These are phyloP conservation scores for Chenopodium berlandieri DNA, from an alignment of 148 eudicot genomes.

Conservation along the genomic window DNA sequence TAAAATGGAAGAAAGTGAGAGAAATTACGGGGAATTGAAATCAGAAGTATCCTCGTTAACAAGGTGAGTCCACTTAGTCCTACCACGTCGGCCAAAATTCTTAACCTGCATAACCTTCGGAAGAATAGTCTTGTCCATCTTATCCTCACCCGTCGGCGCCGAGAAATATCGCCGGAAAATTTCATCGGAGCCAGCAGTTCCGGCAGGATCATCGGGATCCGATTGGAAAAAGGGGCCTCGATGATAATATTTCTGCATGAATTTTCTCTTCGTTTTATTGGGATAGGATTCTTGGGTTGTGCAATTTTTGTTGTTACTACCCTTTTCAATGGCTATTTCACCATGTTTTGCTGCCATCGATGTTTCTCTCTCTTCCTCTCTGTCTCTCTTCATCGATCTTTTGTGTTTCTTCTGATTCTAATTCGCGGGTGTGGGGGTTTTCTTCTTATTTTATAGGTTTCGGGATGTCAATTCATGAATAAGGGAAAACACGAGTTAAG, in stretches of 20 bases:
- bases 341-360: constrained; percentile 54
- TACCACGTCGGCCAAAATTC: constrained; percentile 80
- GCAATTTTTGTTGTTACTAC: neutral
- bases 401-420: too few species aligned
- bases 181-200: constrained; percentile 41
- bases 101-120: constrained; percentile 89
- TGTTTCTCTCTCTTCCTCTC: neutral
- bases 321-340: constrained; percentile 37
- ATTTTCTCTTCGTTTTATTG: constrained; percentile 64
- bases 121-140: constrained; percentile 65
- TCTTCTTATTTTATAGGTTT: too few species aligned
- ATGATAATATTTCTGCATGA: constrained; percentile 88
- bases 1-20: too few species aligned
- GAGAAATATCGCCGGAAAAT: constrained; percentile 64
- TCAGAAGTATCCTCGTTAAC: constrained; percentile 77
- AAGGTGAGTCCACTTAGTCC: constrained; percentile 91
- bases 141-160: constrained; percentile 77
- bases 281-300: neutral
- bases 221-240: constrained; percentile 77
- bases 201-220: constrained; percentile 54
- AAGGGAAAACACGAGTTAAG: too few species aligned
- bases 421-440: too few species aligned
- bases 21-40: constrained; percentile 34
- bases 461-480: too few species aligned
- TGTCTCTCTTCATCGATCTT: neutral